Evolutionary conservation across 306 rosid genomes (phyloP).

Genomic region (Prunus dulcis): DNA sequence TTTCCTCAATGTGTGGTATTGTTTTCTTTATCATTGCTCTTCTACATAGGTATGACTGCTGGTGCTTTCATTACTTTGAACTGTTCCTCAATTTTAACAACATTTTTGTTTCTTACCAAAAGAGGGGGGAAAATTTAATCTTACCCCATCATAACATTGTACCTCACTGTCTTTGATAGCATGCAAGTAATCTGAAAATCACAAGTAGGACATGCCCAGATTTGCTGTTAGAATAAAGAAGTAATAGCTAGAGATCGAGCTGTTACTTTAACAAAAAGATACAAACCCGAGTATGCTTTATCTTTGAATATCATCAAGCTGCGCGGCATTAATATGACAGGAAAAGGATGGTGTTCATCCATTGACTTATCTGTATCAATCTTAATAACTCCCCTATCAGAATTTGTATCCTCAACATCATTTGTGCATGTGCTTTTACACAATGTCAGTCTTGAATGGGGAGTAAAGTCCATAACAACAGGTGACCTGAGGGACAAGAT

Average conservation of each 20-base stretch:
- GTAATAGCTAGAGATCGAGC: not conserved
- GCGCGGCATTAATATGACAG: conserved; percentile 71
- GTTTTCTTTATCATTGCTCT: not conserved
- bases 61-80: not conserved
- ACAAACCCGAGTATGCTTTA: conserved; percentile 70
- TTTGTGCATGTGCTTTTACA: conserved; percentile 17
- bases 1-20: not conserved
- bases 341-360: conserved; percentile 49
- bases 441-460: conserved; percentile 66
- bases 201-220: conserved; percentile 12
- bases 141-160: conserved; percentile 65
- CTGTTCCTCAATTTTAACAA: not conserved
- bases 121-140: not conserved
- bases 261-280: not conserved
- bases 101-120: not conserved
- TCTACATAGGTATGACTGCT: not conserved
- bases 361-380: conserved; percentile 36
- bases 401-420: conserved; percentile 25
- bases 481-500: conserved; percentile 87
- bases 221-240: not conserved
- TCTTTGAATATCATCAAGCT: conserved; percentile 87
- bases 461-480: conserved; percentile 83
- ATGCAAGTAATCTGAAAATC: conserved; percentile 74
- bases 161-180: conserved; percentile 54
- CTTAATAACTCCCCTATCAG: conserved; percentile 29